Conservation (phyloP, 441 rosid genomes). For the Populus hybrid region DNA sequence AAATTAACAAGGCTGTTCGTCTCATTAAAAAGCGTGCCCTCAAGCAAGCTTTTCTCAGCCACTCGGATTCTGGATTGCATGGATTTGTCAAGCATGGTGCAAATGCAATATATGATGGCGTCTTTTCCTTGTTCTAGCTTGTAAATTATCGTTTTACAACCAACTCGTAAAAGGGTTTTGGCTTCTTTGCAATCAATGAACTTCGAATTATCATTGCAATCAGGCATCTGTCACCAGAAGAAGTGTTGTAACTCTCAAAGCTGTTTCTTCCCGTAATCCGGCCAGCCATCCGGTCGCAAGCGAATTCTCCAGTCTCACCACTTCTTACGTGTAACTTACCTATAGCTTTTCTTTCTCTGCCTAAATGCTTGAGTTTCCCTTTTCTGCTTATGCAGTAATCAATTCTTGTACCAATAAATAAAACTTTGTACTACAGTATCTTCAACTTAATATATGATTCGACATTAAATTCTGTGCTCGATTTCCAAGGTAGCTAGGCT, state of each 20-base stretch:
- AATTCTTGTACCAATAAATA: not conserved
- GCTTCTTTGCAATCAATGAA: not conserved
- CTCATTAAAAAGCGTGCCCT: not conserved
- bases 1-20: not conserved
- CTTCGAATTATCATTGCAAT: conserved; percentile 3
- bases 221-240: not conserved
- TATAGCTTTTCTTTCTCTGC: not conserved
- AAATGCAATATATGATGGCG: not conserved
- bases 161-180: not conserved
- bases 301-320: not conserved
- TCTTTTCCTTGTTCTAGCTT: not conserved
- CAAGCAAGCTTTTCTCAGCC: not conserved
- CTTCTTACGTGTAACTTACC: not conserved
- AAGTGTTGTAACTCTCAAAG: not conserved
- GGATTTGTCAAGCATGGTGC: not conserved
- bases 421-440: not conserved
- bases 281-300: not conserved
- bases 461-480: not conserved
- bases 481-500: not conserved
- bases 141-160: no score
- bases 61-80: no score
- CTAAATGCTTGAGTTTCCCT: not conserved
- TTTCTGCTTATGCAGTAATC: not conserved
- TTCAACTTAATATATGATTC: not conserved
- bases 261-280: not conserved